Base-by-base conservation (phyloP, 2,329 filamentous ascomycete genomes). In the Fusarium redolens region DNA sequence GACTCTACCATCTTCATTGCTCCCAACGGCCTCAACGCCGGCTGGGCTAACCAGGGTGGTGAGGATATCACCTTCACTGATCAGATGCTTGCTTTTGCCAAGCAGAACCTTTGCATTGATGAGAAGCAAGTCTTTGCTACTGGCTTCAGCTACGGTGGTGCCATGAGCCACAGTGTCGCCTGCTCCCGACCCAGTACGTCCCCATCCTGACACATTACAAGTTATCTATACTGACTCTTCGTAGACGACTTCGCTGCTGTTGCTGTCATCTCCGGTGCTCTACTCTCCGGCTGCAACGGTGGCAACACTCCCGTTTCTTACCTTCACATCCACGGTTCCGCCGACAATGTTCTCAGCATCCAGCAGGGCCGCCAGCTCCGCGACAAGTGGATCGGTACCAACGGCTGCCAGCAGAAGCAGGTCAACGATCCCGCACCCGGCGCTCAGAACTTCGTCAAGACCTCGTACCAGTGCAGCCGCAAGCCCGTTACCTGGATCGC, bases 111-210 rank as follows among this genome's bases (percentile, higher is more conserved):
- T 44, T 86, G 85, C 67, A 75, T 86, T 33, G 80, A 86, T 65
- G 77, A 82, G 63, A 77, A 75, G 47, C 79, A 81, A 58, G 79
- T 82, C 61, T 86, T 85, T 75, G 79, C 83, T 31, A 83, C 83
- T 3, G 84, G 83, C n/a, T 86, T 83, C 76, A 83, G 81, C 66
- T 85, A 84, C 71, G 84, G 85, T 41, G 83, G 79, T 44, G 81
- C 81, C 48, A 85, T 86, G 82, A 80, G 79, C 7, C 83, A 79
- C 73, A 78, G 81, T 2, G 73, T 85, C 18, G 84, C 84, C 7
- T 86, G 84, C 71, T 80, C 83, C 5, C 80, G 81, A 20, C 79
- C 83, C 17, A 67, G 63, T 66, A 66, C 17, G 43, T 44, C 10
- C 15, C 3, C 40, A 4, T 8, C 9, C n/a, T 25, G 0, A 56